phyloP scores from a whole-genome alignment of 495 filamentous ascomycete species.

The Wilcoxina mikolae region DNA sequence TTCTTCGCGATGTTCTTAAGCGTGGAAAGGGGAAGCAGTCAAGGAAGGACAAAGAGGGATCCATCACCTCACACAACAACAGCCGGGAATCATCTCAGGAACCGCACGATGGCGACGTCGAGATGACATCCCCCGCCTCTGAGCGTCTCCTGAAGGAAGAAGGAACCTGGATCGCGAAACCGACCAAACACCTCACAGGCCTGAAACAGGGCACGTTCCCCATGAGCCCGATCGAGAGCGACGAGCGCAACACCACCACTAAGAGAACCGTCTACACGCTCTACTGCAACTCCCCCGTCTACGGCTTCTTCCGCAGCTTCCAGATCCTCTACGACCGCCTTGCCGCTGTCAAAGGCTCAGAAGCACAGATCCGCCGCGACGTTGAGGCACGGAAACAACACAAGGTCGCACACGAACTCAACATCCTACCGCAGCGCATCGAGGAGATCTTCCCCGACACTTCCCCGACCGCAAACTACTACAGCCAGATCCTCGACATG shows the following conservation, averaged over 20 bases:
- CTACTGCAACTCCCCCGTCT: slow-evolving; percentile 78
- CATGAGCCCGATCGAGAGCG: slow-evolving; percentile 44
- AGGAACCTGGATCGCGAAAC: slow-evolving; percentile 43
- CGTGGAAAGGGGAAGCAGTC: slow-evolving; percentile 53
- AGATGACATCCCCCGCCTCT: slow-evolving; percentile 38
- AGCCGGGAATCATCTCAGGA: slow-evolving; percentile 82
- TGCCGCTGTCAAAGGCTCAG: slow-evolving; percentile 61
- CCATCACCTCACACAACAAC: slow-evolving; percentile 41
- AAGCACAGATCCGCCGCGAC: slow-evolving; percentile 53
- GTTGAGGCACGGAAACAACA: slow-evolving; percentile 50
- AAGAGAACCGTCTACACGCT: slow-evolving; percentile 64
- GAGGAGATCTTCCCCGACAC: slow-evolving; percentile 67
- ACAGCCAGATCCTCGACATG: slow-evolving; percentile 52
- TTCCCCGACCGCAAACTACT: slow-evolving; percentile 47
- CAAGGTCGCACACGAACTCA: slow-evolving; percentile 69
- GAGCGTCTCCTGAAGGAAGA: slow-evolving; percentile 37
- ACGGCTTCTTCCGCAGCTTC: slow-evolving; percentile 85
- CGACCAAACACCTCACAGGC: slow-evolving; percentile 30
- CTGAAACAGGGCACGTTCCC: slow-evolving; percentile 35
- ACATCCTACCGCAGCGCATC: slow-evolving; percentile 59
- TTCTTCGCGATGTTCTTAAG: slow-evolving; percentile 77
- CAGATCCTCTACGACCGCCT: slow-evolving; percentile 75
- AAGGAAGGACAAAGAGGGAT: slow-evolving; percentile 56
- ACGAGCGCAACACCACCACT: slow-evolving; percentile 32
- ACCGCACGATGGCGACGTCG: slow-evolving; percentile 56